Evolutionary conservation across 192 early-diverging fungal species (phyloP), one percentile per base, ranked within the genome.

Genomic region (Gigaspora rosea): DNA sequence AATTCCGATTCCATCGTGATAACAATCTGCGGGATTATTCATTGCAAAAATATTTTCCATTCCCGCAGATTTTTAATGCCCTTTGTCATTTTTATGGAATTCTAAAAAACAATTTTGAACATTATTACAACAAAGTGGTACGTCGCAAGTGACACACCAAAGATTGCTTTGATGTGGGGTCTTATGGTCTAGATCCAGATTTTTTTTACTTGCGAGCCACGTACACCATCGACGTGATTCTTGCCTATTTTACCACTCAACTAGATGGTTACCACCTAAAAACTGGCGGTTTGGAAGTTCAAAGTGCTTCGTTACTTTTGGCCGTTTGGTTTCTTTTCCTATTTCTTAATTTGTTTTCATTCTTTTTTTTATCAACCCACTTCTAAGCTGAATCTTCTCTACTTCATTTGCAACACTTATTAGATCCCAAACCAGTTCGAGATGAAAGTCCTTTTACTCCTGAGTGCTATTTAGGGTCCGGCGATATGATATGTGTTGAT

Each of bases 401-500:
- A 13, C 32, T 1, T 49, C 16, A 62, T 61, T 47, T 9, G 61
- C 36, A 46, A 27, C 11, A 5, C 54, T n/a, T 5, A 72, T 54
- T 5, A 72, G 50, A 35, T 58, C 33, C 71, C 71, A 72, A 18
- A 48, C 71, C 0, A 54, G 50, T 35, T 72, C 50, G n/a, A 22
- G 20, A 18, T 50, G n/a, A 35, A 72, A 72, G 27, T 72, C 71
- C n/a, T n/a, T n/a, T n/a, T n/a, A n/a, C n/a, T n/a, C n/a, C n/a
- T n/a, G n/a, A n/a, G n/a, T n/a, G n/a, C n/a, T 72, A 13, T 35
- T 3, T 59, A 59, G 20, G 12, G n/a, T 59, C 20, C 3, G 3
- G n/a, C 20, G 3, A 59, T 59, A n/a, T 1, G 57, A 59, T 71
- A 78, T 20, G 11, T 20, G 47, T 78, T 78, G 9, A 78, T 47